Conservation (phyloP, 495 filamentous ascomycete species). For the Xylaria nigripes region DNA sequence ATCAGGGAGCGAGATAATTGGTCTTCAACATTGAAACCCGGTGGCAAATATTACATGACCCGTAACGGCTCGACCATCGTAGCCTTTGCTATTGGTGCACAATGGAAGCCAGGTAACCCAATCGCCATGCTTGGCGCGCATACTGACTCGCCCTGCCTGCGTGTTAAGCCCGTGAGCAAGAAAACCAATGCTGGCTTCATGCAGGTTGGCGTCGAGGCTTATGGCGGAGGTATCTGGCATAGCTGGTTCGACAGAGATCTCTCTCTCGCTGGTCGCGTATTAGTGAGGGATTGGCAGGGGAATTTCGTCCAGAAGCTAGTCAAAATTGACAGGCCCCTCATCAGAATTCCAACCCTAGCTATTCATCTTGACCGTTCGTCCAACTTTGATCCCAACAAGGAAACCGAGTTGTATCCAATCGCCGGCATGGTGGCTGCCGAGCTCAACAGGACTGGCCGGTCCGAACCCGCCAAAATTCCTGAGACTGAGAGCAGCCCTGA, state of each 20-base stretch:
- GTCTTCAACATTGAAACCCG: constrained; percentile 68
- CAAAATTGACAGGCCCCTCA: constrained; percentile 82
- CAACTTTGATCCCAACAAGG: constrained; percentile 88
- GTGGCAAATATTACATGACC: constrained; percentile 94
- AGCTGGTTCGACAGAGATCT: constrained; percentile 95
- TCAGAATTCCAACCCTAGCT: constrained; percentile 85
- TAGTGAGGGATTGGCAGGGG: constrained; percentile 67
- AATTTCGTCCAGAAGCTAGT: constrained; percentile 76
- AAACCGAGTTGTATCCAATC: constrained; percentile 91
- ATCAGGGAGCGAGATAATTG: constrained; percentile 91
- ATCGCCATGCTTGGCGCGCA: constrained; percentile 95
- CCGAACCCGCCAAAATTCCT: constrained; percentile 22
- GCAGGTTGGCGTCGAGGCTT: constrained; percentile 93
- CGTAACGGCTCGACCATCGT: constrained; percentile 90
- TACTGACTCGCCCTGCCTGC: constrained; percentile 85
- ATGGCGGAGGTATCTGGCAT: constrained; percentile 81
- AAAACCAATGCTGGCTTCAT: constrained; percentile 76
- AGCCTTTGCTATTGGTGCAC: constrained; percentile 85
- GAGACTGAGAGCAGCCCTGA: constrained; percentile 30
- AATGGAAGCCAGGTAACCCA: constrained; percentile 90
- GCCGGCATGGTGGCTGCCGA: constrained; percentile 78
- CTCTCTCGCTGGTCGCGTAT: constrained; percentile 78
- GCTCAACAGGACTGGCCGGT: constrained; percentile 61
- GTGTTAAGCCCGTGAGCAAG: constrained; percentile 90
- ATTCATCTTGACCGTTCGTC: constrained; percentile 86